phyloP scores from a whole-genome alignment of 176 grass and related monocot genomes.

The Rhynchospora breviuscula region DNA sequence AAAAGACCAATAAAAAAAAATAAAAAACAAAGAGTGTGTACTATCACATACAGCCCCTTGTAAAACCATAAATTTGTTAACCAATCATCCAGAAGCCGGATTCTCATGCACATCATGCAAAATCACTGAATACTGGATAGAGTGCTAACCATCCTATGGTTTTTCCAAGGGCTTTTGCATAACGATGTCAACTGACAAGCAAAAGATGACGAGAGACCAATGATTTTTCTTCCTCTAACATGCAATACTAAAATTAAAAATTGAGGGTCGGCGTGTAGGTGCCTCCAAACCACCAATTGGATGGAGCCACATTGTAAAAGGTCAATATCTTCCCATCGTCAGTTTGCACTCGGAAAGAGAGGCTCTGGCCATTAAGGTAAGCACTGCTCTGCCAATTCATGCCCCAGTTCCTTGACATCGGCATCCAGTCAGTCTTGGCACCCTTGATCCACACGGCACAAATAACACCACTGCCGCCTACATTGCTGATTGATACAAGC shows the following conservation, averaged over 20 bases:
- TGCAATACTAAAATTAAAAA: not conserved
- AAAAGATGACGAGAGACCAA: not conserved
- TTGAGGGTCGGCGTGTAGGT: constrained; percentile 25
- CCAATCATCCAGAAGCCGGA: constrained; percentile 7
- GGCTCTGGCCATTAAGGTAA: constrained; percentile 32
- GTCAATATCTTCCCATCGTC: constrained; percentile 27
- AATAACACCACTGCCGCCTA: constrained; percentile 48
- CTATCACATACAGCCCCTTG: not conserved
- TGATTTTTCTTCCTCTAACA: not conserved
- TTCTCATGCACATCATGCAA: not conserved
- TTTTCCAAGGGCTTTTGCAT: not conserved
- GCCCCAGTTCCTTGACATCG: constrained; percentile 59
- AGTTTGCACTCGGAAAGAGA: constrained; percentile 46
- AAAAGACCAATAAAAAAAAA: not conserved
- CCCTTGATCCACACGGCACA: constrained; percentile 38
- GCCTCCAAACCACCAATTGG: constrained; percentile 43
- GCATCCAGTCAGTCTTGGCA: constrained; percentile 23
- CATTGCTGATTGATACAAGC: constrained; percentile 43
- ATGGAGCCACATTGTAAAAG: constrained; percentile 32
- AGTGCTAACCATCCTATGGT: not conserved
- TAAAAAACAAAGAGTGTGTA: not conserved
- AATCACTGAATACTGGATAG: constrained; percentile 2
- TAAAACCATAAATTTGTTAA: not conserved
- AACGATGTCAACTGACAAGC: not conserved
- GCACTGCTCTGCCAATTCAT: constrained; percentile 50